A percentile compares a stretch with the other conserved stretches of the same genome.
phyloP scores from a whole-genome alignment of 1,284 basidiomycete species.

The Afroboletus lepidellus region DNA sequence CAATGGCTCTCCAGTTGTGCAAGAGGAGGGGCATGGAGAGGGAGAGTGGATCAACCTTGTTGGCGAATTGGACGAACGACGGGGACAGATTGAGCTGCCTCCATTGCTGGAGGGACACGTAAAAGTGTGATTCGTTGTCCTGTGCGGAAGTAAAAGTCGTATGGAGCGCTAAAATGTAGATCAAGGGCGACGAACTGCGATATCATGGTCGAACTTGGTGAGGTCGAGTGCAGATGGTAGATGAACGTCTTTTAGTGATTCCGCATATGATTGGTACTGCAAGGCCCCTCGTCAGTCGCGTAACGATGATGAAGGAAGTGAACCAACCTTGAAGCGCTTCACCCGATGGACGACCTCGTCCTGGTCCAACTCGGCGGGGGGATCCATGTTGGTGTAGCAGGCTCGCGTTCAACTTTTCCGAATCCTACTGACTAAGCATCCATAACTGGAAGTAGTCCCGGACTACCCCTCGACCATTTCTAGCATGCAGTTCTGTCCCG shows the following conservation, averaged over 20 bases:
- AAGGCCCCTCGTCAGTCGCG: not conserved
- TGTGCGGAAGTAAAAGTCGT: slow-evolving; percentile 26
- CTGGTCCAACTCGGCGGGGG: not conserved
- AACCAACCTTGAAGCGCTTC: slow-evolving; percentile 47
- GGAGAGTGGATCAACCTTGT: slow-evolving; percentile 58
- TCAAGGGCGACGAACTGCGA: slow-evolving; percentile 44
- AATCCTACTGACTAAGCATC: slow-evolving; percentile 15
- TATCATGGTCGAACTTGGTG: slow-evolving; percentile 57
- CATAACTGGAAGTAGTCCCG: not conserved
- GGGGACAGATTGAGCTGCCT: slow-evolving; percentile 78
- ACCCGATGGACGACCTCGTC: slow-evolving; percentile 32
- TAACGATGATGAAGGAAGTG: not conserved
- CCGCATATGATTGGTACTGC: slow-evolving; percentile 73
- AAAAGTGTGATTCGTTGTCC: slow-evolving; percentile 75
- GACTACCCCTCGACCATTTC: no score
- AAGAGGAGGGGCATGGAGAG: slow-evolving; percentile 79
- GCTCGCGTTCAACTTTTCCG: not conserved
- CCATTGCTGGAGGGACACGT: slow-evolving; percentile 68
- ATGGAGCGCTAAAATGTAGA: not conserved
- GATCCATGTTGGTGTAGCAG: slow-evolving; percentile 22
- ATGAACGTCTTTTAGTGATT: slow-evolving; percentile 68
- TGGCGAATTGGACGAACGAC: slow-evolving; percentile 71
- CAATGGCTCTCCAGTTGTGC: slow-evolving; percentile 73
- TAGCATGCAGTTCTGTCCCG: no score
- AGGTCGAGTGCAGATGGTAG: slow-evolving; percentile 62